Percentiles rank a stretch among this genome's conserved stretches.
Conservation (phyloP, 2,329 filamentous ascomycete species). For the Talaromyces sp. region DNA sequence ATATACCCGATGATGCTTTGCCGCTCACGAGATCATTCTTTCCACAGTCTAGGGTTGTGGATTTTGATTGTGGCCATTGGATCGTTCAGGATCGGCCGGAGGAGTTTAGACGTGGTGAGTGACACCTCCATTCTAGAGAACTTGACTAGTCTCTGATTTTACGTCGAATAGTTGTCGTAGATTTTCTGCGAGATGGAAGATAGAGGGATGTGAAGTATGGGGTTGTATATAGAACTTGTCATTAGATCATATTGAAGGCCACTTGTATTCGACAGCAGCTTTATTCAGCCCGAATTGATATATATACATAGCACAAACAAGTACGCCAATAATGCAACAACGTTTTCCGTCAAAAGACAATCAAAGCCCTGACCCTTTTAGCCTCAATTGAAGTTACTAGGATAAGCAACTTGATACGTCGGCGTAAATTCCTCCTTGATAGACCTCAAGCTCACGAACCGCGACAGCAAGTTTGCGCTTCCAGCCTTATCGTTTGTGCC, state of each 20-base stretch:
- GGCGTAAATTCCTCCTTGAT: slow-evolving; percentile 73
- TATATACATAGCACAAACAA: background rate
- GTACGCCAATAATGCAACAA: background rate
- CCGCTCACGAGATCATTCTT: background rate
- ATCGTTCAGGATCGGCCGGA: slow-evolving; percentile 2
- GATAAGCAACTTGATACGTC: slow-evolving; percentile 62
- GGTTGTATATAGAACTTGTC: background rate
- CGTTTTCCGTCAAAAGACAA: background rate
- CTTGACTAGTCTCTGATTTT: background rate
- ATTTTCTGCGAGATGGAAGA: background rate
- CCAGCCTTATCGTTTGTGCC: slow-evolving; percentile 74
- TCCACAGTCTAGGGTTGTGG: background rate
- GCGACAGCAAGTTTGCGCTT: slow-evolving; percentile 59
- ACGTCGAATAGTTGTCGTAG: background rate
- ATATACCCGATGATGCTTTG: background rate
- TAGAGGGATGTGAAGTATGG: background rate
- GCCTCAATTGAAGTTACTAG: slow-evolving; percentile 54
- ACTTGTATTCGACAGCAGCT: background rate
- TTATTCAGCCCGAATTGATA: background rate
- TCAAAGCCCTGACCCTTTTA: too few species aligned
- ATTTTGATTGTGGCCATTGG: slow-evolving; percentile 3
- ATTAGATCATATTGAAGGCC: background rate
- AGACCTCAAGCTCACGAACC: slow-evolving; percentile 64
- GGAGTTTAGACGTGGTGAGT: slow-evolving; percentile 6
- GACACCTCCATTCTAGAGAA: too few species aligned